phyloP scores from a whole-genome alignment of 148 eudicot genomes.

The Simmondsia chinensis region DNA sequence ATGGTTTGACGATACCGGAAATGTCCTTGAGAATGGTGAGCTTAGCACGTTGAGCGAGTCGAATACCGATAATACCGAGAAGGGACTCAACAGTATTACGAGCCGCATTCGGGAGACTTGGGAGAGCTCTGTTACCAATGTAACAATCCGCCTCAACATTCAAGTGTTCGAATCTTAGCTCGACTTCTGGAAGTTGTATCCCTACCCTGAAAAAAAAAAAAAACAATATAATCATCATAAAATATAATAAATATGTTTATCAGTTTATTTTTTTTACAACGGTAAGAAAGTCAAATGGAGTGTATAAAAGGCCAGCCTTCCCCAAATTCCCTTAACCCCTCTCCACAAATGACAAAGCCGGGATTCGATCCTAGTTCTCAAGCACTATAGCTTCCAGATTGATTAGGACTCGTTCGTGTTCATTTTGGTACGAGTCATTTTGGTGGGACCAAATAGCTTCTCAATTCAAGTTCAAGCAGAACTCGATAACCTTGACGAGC shows the following conservation, averaged over 20 bases:
- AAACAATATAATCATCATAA: background rate
- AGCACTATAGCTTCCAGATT: too few species aligned
- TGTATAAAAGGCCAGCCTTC: too few species aligned
- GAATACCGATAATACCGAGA: slow-evolving; percentile 45
- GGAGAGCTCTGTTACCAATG: slow-evolving; percentile 84
- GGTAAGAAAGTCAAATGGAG: too few species aligned
- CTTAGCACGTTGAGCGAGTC: slow-evolving; percentile 45
- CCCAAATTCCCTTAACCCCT: too few species aligned
- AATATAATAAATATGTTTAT: background rate
- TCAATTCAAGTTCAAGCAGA: too few species aligned
- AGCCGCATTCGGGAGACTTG: slow-evolving; percentile 56
- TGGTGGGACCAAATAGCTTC: too few species aligned
- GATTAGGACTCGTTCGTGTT: too few species aligned
- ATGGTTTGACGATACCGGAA: slow-evolving; percentile 76
- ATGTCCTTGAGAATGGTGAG: slow-evolving; percentile 77
- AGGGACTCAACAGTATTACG: slow-evolving; percentile 48
- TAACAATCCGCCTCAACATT: slow-evolving; percentile 74
- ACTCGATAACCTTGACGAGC: too few species aligned
- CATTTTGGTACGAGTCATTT: too few species aligned
- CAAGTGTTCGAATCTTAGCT: slow-evolving; percentile 62
- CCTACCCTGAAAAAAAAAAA: slow-evolving; percentile 55
- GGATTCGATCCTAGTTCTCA: too few species aligned
- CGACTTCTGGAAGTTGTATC: slow-evolving; percentile 72
- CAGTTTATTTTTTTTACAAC: too few species aligned
- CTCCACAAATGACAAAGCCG: too few species aligned